A percentile compares a stretch with the other conserved stretches of the same genome.
Evolutionary conservation across 495 filamentous ascomycete genomes (phyloP).

Genomic region (Aspergillus campestris): DNA sequence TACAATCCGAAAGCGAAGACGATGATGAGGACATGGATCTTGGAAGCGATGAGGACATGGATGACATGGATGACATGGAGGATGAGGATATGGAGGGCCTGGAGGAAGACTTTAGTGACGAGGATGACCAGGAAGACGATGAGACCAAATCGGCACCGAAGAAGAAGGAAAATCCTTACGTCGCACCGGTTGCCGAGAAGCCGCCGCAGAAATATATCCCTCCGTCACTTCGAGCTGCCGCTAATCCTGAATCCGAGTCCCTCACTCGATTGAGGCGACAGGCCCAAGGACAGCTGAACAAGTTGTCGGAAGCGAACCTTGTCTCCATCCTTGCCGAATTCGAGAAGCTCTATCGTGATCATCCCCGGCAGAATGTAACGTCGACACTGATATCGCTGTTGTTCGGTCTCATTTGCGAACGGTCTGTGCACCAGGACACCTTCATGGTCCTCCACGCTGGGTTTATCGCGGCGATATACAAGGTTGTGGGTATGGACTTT

Average conservation of each 20-base stretch:
- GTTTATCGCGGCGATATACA: slow-evolving; percentile 83
- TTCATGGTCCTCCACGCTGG: slow-evolving; percentile 87
- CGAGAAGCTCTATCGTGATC: slow-evolving; percentile 70
- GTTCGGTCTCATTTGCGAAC: slow-evolving; percentile 66
- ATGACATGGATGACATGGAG: slow-evolving; percentile 13
- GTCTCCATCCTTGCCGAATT: slow-evolving; percentile 71
- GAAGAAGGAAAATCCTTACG: slow-evolving; percentile 54
- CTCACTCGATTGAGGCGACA: slow-evolving; percentile 65
- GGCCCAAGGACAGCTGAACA: slow-evolving; percentile 82
- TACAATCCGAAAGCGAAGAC: slow-evolving; percentile 20
- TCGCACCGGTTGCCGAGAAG: slow-evolving; percentile 40
- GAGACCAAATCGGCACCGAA: slow-evolving; percentile 23
- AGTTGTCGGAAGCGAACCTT: slow-evolving; percentile 83
- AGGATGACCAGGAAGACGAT: slow-evolving; percentile 35
- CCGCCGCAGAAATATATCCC: slow-evolving; percentile 70
- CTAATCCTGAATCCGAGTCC: slow-evolving; percentile 56
- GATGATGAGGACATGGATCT: slow-evolving; percentile 20
- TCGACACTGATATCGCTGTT: slow-evolving; percentile 66
- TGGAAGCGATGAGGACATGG: slow-evolving; percentile 15
- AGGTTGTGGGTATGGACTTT: slow-evolving; percentile 76
- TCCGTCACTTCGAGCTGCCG: slow-evolving; percentile 64
- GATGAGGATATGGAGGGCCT: slow-evolving; percentile 17
- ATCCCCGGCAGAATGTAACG: slow-evolving; percentile 78
- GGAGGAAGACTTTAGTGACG: slow-evolving; percentile 19
- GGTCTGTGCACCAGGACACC: slow-evolving; percentile 67